These are phyloP conservation scores for Madurella mycetomatis DNA, from an alignment of 2,329 filamentous ascomycete genomes.

Conservation along the genomic window DNA sequence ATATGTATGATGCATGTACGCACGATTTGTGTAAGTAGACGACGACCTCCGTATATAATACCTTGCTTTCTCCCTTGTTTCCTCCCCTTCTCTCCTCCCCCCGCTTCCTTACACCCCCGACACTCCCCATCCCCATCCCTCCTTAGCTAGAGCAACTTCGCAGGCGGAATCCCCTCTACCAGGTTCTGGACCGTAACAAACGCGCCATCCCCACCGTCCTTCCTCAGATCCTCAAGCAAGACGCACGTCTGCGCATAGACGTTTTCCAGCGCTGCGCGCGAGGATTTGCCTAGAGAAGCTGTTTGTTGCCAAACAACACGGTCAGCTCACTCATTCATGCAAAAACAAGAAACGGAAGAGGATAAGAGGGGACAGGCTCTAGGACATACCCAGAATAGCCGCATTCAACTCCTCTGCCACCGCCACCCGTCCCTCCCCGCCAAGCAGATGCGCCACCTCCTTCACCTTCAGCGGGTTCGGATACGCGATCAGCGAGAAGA, in stretches of 20 bases:
- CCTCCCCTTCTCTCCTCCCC: not conserved
- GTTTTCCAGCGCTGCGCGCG: conserved; percentile 77
- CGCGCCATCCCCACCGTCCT: conserved; percentile 74
- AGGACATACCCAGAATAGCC: conserved; percentile 73
- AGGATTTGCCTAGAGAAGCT: conserved; percentile 90
- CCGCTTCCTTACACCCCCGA: not conserved
- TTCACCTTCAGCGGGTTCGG: conserved; percentile 70
- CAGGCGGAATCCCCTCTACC: conserved; percentile 39
- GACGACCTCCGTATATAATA: too few species aligned
- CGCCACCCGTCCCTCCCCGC: conserved; percentile 65
- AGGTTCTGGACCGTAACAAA: conserved; percentile 64
- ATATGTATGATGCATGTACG: not conserved
- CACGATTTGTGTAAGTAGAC: not conserved
- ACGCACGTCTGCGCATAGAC: conserved; percentile 83
- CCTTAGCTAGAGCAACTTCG: conserved; percentile 7
- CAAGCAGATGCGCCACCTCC: conserved; percentile 72
- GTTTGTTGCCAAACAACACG: conserved; percentile 19
- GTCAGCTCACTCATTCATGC: not conserved
- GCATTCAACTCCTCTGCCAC: conserved; percentile 94
- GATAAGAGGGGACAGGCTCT: conserved; percentile 2
- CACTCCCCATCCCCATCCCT: not conserved
- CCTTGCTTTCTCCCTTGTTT: too few species aligned
- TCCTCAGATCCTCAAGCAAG: conserved; percentile 74
- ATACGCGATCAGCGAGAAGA: conserved; percentile 86
- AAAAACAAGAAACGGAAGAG: not conserved